phyloP scores from a whole-genome alignment of 1,284 basidiomycete species.

The Ustilago xerochloae region DNA sequence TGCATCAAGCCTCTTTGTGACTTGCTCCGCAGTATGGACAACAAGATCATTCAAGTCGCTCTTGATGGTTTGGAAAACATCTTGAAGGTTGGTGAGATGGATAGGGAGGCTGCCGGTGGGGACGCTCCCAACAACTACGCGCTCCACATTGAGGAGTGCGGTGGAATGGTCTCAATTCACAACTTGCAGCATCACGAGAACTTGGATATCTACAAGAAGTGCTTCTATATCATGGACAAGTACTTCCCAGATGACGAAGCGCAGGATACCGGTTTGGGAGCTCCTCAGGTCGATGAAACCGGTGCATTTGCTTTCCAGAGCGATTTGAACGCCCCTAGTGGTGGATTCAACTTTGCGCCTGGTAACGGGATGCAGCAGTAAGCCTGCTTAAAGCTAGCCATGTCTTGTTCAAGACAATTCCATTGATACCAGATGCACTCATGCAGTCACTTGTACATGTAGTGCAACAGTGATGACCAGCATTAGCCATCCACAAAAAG shows the following conservation, averaged over 20 bases:
- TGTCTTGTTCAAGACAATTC: not conserved
- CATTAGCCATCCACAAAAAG: conserved; percentile 24
- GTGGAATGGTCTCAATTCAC: conserved; percentile 96
- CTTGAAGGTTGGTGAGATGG: conserved; percentile 96
- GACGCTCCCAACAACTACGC: conserved; percentile 93
- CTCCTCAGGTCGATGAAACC: conserved; percentile 84
- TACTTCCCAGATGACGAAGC: conserved; percentile 71
- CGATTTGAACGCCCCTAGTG: conserved; percentile 67
- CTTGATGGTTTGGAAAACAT: conserved; percentile 99
- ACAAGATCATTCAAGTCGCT: conserved; percentile 99
- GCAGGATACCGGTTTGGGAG: conserved; percentile 76
- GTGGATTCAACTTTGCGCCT: conserved; percentile 65
- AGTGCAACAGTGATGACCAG: not conserved
- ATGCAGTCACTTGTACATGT: too few relatives aligned
- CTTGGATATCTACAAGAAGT: conserved; percentile 98
- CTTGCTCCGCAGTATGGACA: conserved; percentile 95
- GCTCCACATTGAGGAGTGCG: conserved; percentile 90
- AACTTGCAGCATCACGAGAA: conserved; percentile 99
- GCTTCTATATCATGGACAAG: conserved; percentile 84
- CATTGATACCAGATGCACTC: conserved; percentile 22
- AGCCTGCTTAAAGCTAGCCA: not conserved
- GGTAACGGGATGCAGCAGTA: conserved; percentile 61
- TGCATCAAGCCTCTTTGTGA: conserved; percentile 99
- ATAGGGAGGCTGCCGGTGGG: conserved; percentile 85
- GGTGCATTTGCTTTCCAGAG: conserved; percentile 81